Evolutionary conservation across 225 moss, liverwort and hornwort genomes (phyloP).

Genomic region (Rhytidiadelphus loreus): DNA sequence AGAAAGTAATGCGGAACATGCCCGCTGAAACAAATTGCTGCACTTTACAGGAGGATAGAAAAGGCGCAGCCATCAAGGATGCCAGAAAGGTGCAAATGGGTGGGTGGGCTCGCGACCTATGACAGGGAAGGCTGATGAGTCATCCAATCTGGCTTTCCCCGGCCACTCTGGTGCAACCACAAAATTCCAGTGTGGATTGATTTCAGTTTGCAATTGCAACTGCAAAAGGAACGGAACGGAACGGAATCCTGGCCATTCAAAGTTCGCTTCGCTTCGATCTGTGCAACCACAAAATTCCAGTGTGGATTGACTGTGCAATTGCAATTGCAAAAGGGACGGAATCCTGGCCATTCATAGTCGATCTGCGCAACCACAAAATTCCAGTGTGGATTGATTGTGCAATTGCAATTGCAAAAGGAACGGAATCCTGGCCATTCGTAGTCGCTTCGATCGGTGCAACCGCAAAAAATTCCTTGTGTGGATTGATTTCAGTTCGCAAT

Average conservation of each 20-base stretch:
- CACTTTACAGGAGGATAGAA: constrained; percentile 3
- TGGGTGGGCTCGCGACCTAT: background rate
- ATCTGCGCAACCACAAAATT: no score
- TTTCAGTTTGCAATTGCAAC: background rate
- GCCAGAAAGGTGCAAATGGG: background rate
- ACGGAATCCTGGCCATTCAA: background rate
- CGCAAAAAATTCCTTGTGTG: no score
- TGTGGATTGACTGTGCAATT: no score
- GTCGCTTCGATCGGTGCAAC: no score
- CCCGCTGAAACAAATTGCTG: background rate
- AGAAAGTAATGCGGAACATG: background rate
- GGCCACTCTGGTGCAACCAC: background rate
- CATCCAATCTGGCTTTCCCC: background rate
- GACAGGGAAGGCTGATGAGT: background rate
- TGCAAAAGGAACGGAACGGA: background rate
- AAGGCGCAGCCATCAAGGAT: background rate
- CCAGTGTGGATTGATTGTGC: no score
- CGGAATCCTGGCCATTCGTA: no score
- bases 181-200: background rate
- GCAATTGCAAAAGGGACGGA: no score
- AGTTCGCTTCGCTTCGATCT: background rate
- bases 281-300: background rate
- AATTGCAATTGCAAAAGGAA: no score
- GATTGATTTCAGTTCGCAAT: no score
- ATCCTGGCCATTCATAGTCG: no score